Conservation (phyloP, 2,329 filamentous ascomycete genomes). For the Pseudogymnoascus sp. region DNA sequence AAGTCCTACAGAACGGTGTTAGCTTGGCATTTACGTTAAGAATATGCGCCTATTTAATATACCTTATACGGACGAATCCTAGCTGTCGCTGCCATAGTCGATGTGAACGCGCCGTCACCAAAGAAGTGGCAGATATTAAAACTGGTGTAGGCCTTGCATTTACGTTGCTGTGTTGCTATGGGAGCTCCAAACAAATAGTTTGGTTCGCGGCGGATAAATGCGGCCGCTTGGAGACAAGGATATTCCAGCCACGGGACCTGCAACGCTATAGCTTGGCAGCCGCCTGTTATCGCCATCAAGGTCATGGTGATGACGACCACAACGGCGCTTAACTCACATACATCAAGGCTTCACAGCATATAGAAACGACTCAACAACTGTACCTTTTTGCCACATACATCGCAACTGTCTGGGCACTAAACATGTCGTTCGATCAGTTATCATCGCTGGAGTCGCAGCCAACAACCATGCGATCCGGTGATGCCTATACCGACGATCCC, state of each 20-base stretch:
- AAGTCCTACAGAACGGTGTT: slow-evolving; percentile 58
- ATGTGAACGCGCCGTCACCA: slow-evolving; percentile 10
- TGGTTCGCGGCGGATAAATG: slow-evolving; percentile 9
- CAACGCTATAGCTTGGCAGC: not conserved
- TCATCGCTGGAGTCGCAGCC: slow-evolving; percentile 78
- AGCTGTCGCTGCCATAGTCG: slow-evolving; percentile 26
- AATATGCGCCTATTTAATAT: slow-evolving; percentile 41
- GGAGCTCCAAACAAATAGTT: slow-evolving; percentile 11
- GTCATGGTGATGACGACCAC: slow-evolving; percentile 8
- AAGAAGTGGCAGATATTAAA: slow-evolving; percentile 10
- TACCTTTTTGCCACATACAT: not conserved
- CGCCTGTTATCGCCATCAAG: slow-evolving; percentile 11
- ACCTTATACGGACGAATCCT: slow-evolving; percentile 33
- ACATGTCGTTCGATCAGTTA: slow-evolving; percentile 88
- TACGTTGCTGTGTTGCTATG: slow-evolving; percentile 8
- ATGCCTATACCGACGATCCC: slow-evolving; percentile 85
- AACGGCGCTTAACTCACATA: not conserved
- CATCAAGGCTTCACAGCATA: not conserved
- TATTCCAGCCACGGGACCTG: slow-evolving; percentile 8
- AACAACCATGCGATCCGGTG: slow-evolving; percentile 57
- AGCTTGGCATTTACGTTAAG: slow-evolving; percentile 49
- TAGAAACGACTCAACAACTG: not conserved
- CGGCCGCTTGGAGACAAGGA: slow-evolving; percentile 7
- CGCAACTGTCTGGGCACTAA: slow-evolving; percentile 11
- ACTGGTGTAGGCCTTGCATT: not conserved